Conservation (phyloP, 2,329 filamentous ascomycete genomes). For the Coniella lustricola region DNA sequence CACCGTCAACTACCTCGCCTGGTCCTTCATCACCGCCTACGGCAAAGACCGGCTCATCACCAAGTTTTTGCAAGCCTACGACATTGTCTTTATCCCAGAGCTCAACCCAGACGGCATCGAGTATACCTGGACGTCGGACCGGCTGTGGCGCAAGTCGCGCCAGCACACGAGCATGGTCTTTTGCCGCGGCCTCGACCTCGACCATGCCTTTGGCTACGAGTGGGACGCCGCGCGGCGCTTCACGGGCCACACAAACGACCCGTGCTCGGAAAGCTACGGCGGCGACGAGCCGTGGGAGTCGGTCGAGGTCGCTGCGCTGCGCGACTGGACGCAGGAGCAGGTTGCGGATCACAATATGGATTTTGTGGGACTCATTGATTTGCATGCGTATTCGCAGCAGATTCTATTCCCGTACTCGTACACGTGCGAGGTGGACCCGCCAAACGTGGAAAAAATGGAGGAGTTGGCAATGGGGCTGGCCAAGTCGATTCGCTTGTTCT, state of each 20-base stretch:
- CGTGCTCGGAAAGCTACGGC: slow-evolving; percentile 86
- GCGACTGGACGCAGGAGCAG: slow-evolving; percentile 77
- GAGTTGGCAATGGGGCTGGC: slow-evolving; percentile 83
- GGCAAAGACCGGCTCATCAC: slow-evolving; percentile 66
- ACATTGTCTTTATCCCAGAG: slow-evolving; percentile 82
- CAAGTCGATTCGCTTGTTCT: slow-evolving; percentile 79
- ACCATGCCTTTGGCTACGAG: slow-evolving; percentile 76
- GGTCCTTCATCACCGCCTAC: slow-evolving; percentile 78
- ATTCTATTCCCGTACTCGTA: slow-evolving; percentile 89
- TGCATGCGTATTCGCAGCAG: slow-evolving; percentile 94
- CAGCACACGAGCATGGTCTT: slow-evolving; percentile 76
- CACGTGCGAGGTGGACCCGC: slow-evolving; percentile 69
- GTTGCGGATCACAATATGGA: slow-evolving; percentile 62
- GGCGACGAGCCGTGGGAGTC: slow-evolving; percentile 79
- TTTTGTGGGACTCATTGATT: slow-evolving; percentile 80
- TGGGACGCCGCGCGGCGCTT: slow-evolving; percentile 69
- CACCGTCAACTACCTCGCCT: slow-evolving; percentile 85
- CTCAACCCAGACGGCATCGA: slow-evolving; percentile 92
- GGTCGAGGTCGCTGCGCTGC: slow-evolving; percentile 66
- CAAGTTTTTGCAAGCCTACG: slow-evolving; percentile 73
- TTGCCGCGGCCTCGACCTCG: slow-evolving; percentile 83
- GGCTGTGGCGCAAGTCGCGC: slow-evolving; percentile 90
- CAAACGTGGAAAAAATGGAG: slow-evolving; percentile 83
- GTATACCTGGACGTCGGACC: slow-evolving; percentile 86
- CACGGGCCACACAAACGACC: slow-evolving; percentile 55